A percentile compares a stretch with the other conserved stretches of the same genome.
These are phyloP conservation scores for Rusavskia elegans DNA, from an alignment of 495 filamentous ascomycete species.

Conservation along the genomic window DNA sequence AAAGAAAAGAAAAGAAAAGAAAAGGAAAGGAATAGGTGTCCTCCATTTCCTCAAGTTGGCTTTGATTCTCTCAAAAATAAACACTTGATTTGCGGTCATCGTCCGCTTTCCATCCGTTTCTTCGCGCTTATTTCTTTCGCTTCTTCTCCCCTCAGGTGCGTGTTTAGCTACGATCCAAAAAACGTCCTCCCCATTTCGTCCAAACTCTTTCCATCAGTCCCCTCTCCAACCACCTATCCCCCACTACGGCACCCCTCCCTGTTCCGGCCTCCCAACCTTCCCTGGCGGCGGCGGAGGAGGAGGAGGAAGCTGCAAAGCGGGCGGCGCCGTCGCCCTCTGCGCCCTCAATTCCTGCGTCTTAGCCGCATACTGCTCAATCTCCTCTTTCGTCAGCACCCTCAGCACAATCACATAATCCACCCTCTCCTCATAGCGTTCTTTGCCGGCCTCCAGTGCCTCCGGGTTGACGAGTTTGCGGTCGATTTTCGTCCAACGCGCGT, in stretches of 20 bases:
- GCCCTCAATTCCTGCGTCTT: constrained; percentile 39
- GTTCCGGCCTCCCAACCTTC: background rate
- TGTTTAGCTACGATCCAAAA: no score
- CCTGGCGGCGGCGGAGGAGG: background rate
- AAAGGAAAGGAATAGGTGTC: no score
- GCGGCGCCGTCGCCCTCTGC: constrained; percentile 5
- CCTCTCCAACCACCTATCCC: background rate
- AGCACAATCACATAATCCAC: constrained; percentile 50
- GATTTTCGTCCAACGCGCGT: constrained; percentile 60
- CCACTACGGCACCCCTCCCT: background rate
- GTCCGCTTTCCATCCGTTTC: no score
- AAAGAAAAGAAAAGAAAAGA: no score
- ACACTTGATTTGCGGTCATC: no score
- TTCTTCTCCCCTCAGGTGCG: no score
- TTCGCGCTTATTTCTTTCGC: no score
- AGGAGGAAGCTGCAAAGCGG: background rate
- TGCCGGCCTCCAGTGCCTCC: constrained; percentile 45
- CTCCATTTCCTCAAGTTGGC: no score
- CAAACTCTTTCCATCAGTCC: no score
- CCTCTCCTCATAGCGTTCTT: constrained; percentile 51
- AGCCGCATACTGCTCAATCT: constrained; percentile 43
- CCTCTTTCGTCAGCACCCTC: constrained; percentile 39
- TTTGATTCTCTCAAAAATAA: no score
- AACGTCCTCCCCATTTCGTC: no score
- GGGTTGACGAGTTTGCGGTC: constrained; percentile 47